phyloP scores from a whole-genome alignment of 352 stramenopile species.

The Phytophthora lateralis region DNA sequence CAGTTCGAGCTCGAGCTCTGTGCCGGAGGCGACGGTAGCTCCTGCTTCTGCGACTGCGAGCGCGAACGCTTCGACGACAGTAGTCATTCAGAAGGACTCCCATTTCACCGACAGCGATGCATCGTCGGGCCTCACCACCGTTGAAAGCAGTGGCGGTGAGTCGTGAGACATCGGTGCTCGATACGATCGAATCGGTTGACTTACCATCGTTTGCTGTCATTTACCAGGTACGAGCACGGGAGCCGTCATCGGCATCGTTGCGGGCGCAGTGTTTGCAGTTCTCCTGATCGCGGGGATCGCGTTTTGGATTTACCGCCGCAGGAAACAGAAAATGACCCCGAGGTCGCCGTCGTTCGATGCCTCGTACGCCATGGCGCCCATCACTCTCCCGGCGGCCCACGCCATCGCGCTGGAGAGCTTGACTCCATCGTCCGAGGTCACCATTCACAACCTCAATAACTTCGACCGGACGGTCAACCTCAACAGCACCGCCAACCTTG shows the following conservation, averaged over 20 bases:
- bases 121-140: conserved; percentile 10
- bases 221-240: conserved; percentile 27
- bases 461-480: conserved; percentile 36
- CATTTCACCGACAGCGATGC: conserved; percentile 14
- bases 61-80: conserved; percentile 29
- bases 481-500: conserved; percentile 25
- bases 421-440: conserved; percentile 12
- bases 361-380: conserved; percentile 18
- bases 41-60: conserved; percentile 20
- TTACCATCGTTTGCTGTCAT: conserved; percentile 1
- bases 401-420: conserved; percentile 27
- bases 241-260: conserved; percentile 26
- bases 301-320: conserved; percentile 34
- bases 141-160: conserved; percentile 21
- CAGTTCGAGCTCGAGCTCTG: conserved; percentile 9
- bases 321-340: conserved; percentile 14
- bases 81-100: conserved; percentile 24
- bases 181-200: neutral
- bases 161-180: neutral
- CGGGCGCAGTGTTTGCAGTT: conserved; percentile 15
- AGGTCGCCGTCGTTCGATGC: conserved; percentile 26
- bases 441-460: conserved; percentile 18
- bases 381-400: conserved; percentile 16
- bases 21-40: conserved; percentile 6
- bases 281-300: conserved; percentile 26